Evolutionary conservation across 2,329 filamentous ascomycete genomes (phyloP), one percentile per base, ranked within the genome.

Genomic region (Amauroascus niger): DNA sequence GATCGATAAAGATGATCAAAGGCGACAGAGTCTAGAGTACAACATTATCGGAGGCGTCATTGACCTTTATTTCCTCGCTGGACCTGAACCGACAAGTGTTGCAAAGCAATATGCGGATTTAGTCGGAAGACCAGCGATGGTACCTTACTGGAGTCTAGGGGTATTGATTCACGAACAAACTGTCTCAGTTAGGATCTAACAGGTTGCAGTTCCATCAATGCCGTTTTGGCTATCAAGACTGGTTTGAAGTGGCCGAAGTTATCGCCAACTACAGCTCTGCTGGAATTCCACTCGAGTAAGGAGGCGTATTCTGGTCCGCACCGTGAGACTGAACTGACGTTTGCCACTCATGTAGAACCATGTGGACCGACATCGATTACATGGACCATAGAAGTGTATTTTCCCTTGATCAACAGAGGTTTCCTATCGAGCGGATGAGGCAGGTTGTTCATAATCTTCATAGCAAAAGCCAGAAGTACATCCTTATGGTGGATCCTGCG

Each of bases 181-280:
- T 13, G 30, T 47, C 24, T 30, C n/a, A 20, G 14, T 14, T 18
- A 20, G 6, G 16, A 22, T 22, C 28, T 47, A 20, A 47, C 44
- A 33, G n/a, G 9, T 47, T 35, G 28, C n/a, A 47, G 44, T 91
- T 79, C 64, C 88, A 94, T 59, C 87, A 94, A 65, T 91, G 87
- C 61, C 78, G 86, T 55, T 93, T 87, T 82, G 88, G 87, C 0
- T 93, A 93, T 65, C 72, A 77, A 37, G 88, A 87, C 61, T 88
- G 84, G 81, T 78, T 79, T 1, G 75, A 80, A 26, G 64, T 88
- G 2, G 77, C 84, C 58, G 78, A 78, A 58, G 74, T 80, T 9
- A 72, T 79, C 30, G 69, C 76, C 46, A 75, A 73, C 49, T 79
- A 77, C 65, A 73, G 71, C 54, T 71, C 69, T 18, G 80, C 79